Base-by-base conservation (phyloP, 1,284 basidiomycete species). In the Puccinia triticina region DNA sequence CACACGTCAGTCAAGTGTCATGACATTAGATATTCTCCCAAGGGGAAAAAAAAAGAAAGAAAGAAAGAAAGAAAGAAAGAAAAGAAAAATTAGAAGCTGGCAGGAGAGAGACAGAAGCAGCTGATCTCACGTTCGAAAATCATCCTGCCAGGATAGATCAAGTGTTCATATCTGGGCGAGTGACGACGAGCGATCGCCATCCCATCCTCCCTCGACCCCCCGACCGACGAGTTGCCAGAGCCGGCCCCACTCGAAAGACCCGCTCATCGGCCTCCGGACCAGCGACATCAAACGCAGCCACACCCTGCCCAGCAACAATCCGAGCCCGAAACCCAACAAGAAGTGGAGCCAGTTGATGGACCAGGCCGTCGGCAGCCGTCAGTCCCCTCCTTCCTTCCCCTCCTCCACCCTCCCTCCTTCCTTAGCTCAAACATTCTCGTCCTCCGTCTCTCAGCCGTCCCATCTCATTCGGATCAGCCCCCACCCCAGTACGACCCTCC, bases 121-220 rank as follows among this genome's bases (percentile, higher is more conserved):
- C 69, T 71, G 69, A 71, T 71, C 23, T 66, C 16, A 78, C 55
- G 12, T 67, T 12, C 48, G 5, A 4, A 75, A 26, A 57, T 18
- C n/a, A n/a, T 55, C 72, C 23, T 57, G 72, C 21, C 72, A 75
- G 72, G 72, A 75, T 75, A 75, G 72, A 40, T 75, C 72, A 59
- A 34, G 57, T 53, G 23, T 18, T 21, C 14, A 32, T 57, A 29
- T 14, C 34, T 55, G 72, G 29, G 37, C 48, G n/a, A 75, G n/a
- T 75, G 72, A 75, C n/a, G 72, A 55, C 16, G 72, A 75, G 32
- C 67, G 40, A 43, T 50, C 69, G 0, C 61, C 34, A 21, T 40
- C 34, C 16, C 34, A 23, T 57, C 26, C 48, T 4, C 26, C 48
- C 4, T 34, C 72, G 32, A 75, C 72, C 11, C 72, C 72, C 2